Evolutionary conservation across 2,329 filamentous ascomycete genomes (phyloP).

Genomic region (Fonsecaea pugnacius): DNA sequence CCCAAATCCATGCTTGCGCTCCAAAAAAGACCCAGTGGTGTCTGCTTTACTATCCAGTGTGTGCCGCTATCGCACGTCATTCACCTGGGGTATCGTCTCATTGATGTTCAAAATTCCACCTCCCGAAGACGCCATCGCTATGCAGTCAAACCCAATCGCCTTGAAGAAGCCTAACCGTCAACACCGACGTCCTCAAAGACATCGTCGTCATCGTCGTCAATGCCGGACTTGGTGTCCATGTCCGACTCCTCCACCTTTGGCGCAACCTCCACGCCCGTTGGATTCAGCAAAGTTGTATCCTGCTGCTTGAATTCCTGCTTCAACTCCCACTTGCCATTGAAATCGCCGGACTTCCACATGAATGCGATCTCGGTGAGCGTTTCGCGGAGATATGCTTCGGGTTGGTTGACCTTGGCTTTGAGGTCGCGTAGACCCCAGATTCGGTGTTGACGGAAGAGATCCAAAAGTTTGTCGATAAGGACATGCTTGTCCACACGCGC

Average conservation of each 20-base stretch:
- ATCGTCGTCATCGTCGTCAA: slow-evolving; percentile 35
- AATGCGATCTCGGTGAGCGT: slow-evolving; percentile 63
- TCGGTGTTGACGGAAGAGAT: slow-evolving; percentile 79
- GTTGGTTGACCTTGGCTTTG: slow-evolving; percentile 76
- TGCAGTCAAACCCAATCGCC: slow-evolving; percentile 5
- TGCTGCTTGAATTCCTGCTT: slow-evolving; percentile 44
- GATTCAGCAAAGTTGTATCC: slow-evolving; percentile 39
- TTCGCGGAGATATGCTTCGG: slow-evolving; percentile 89
- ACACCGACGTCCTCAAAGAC: slow-evolving; percentile 36
- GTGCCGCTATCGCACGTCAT: not conserved
- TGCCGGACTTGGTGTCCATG: slow-evolving; percentile 33
- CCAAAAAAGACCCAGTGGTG: not conserved
- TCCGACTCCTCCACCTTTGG: slow-evolving; percentile 36
- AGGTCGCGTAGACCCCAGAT: slow-evolving; percentile 95
- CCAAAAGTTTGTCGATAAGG: slow-evolving; percentile 81
- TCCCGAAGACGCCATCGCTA: slow-evolving; percentile 46
- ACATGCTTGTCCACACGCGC: slow-evolving; percentile 88
- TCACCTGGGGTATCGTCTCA: slow-evolving; percentile 43
- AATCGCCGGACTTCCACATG: slow-evolving; percentile 37
- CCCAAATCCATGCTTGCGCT: not conserved
- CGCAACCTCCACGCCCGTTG: slow-evolving; percentile 28
- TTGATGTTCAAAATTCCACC: slow-evolving; percentile 25
- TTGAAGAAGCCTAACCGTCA: slow-evolving; percentile 5
- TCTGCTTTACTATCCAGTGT: not conserved
- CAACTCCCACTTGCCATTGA: slow-evolving; percentile 40